These are phyloP conservation scores for Rhizopus delemar DNA, from an alignment of 371 early-diverging fungal genomes.

Conservation along the genomic window DNA sequence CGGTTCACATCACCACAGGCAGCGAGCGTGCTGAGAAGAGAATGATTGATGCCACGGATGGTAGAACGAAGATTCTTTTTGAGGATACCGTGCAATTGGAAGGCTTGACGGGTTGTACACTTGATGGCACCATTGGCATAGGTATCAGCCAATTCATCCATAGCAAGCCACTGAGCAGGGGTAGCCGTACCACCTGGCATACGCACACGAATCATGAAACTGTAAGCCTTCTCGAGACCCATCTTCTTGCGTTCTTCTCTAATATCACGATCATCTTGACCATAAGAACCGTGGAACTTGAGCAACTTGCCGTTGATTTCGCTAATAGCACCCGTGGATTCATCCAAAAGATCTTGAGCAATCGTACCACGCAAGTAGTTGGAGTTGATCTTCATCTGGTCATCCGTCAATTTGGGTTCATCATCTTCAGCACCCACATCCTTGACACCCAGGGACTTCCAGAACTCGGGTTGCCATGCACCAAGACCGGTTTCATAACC, in stretches of 20 bases:
- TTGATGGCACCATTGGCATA: constrained; percentile 88
- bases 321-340: constrained; percentile 80
- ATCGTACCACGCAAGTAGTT: constrained; percentile 92
- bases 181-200: constrained; percentile 90
- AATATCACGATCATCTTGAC: constrained; percentile 94
- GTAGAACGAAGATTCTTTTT: constrained; percentile 85
- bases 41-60: constrained; percentile 87
- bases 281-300: constrained; percentile 96
- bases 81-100: constrained; percentile 93
- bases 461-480: constrained; percentile 78
- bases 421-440: constrained; percentile 67
- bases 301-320: constrained; percentile 89
- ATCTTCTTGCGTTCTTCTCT: constrained; percentile 82
- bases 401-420: constrained; percentile 75
- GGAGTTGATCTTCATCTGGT: constrained; percentile 86
- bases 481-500: constrained; percentile 83
- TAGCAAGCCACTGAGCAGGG: constrained; percentile 87
- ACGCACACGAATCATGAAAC: constrained; percentile 95
- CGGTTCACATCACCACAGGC: constrained; percentile 97
- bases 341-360: constrained; percentile 78
- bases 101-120: constrained; percentile 93
- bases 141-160: constrained; percentile 82
- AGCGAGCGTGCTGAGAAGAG: constrained; percentile 87
- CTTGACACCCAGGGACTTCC: constrained; percentile 78
- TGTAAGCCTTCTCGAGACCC: constrained; percentile 87